phyloP scores from a whole-genome alignment of 495 filamentous ascomycete genomes.

The Hypoxylon rickii region DNA sequence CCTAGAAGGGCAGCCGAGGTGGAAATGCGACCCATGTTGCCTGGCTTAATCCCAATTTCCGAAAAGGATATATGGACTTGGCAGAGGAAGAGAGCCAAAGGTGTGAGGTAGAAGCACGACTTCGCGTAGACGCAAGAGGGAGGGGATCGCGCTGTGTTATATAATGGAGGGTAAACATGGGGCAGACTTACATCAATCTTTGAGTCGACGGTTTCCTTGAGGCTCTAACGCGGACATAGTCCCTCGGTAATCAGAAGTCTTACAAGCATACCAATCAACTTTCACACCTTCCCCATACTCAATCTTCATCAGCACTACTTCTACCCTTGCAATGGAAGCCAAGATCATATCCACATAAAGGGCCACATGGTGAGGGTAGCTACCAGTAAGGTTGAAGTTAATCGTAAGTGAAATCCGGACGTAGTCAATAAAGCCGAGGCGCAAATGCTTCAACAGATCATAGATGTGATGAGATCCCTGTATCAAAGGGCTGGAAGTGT shows the following conservation, averaged over 20 bases:
- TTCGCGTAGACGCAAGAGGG: constrained; percentile 7
- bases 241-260: constrained; percentile 19
- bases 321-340: constrained; percentile 7
- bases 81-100: background rate
- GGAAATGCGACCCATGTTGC: constrained; percentile 25
- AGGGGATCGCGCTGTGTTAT: constrained; percentile 18
- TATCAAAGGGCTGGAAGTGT: background rate
- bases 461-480: constrained; percentile 14
- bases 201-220: constrained; percentile 11
- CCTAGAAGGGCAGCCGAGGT: constrained; percentile 27
- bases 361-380: background rate
- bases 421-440: constrained; percentile 18
- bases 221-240: constrained; percentile 17
- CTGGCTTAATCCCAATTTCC: constrained; percentile 9
- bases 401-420: constrained; percentile 26
- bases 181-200: constrained; percentile 9
- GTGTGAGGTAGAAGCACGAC: constrained; percentile 1
- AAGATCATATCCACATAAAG: constrained; percentile 27
- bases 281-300: background rate
- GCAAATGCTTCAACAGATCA: constrained; percentile 11
- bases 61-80: constrained; percentile 1
- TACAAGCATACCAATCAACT: constrained; percentile 13
- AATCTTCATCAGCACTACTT: constrained; percentile 3
- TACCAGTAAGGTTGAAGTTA: constrained; percentile 23
- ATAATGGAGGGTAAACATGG: constrained; percentile 13